Evolutionary conservation across 2,329 filamentous ascomycete species (phyloP).

Genomic region (Tolypocladium capitatum): DNA sequence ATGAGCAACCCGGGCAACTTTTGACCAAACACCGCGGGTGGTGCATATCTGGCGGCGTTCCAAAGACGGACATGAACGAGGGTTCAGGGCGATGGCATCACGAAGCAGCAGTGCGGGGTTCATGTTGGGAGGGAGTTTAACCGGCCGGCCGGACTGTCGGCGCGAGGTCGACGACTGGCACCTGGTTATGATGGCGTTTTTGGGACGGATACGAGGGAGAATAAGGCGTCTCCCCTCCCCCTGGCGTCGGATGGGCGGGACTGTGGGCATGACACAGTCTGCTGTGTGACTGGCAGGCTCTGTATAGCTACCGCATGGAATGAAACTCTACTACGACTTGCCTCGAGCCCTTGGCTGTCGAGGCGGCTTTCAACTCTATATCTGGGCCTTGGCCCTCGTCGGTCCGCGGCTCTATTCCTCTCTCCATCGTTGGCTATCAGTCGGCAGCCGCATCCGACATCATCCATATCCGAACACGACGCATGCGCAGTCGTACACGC

Average conservation of each 20-base stretch:
- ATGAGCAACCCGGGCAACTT: conserved; percentile 5
- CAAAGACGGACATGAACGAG: background rate
- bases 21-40: background rate
- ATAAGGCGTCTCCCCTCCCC: background rate
- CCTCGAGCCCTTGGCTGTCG: background rate
- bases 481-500: too few species aligned
- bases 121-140: background rate
- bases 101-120: background rate
- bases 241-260: background rate
- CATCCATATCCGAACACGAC: too few species aligned
- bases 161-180: background rate
- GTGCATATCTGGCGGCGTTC: background rate
- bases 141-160: background rate
- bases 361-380: background rate
- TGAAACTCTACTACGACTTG: background rate
- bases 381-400: background rate
- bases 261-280: background rate
- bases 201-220: background rate
- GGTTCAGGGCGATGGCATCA: background rate
- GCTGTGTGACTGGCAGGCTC: background rate
- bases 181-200: background rate
- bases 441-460: too few species aligned
- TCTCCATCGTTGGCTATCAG: background rate
- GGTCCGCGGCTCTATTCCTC: background rate
- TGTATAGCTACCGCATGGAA: background rate